These are phyloP conservation scores for Brettanomyces naardenensis DNA, from an alignment of 805 yeast species.

Conservation along the genomic window DNA sequence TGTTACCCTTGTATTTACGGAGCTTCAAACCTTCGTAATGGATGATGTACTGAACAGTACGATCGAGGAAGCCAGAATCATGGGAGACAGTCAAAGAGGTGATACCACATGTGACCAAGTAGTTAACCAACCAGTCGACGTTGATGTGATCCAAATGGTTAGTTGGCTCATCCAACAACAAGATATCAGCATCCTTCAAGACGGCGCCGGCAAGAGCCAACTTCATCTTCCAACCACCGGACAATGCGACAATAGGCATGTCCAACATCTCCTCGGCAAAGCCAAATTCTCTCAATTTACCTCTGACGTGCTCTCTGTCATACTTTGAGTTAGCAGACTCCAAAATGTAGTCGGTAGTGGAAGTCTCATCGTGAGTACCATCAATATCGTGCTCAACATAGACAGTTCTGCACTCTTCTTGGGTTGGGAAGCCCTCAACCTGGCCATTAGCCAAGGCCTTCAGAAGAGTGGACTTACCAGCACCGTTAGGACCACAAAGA, in stretches of 20 bases:
- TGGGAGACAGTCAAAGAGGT: slow-evolving; percentile 98
- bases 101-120: slow-evolving; percentile 97
- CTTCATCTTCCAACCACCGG: slow-evolving; percentile 99
- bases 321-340: slow-evolving; percentile 45
- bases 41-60: slow-evolving; percentile 94
- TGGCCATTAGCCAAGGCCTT: slow-evolving; percentile 96
- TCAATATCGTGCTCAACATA: slow-evolving; percentile 99
- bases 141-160: slow-evolving; percentile 99
- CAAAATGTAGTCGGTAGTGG: slow-evolving; percentile 87
- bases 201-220: slow-evolving; percentile 99
- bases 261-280: slow-evolving; percentile 89
- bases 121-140: slow-evolving; percentile 99
- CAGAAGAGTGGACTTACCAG: slow-evolving; percentile 97
- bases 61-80: slow-evolving; percentile 99
- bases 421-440: slow-evolving; percentile 99
- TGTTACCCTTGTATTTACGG: slow-evolving; percentile 99
- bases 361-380: slow-evolving; percentile 94
- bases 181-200: slow-evolving; percentile 94
- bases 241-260: slow-evolving; percentile 92
- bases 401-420: slow-evolving; percentile 97
- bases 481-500: slow-evolving; percentile 98
- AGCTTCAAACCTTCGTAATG: slow-evolving; percentile 99
- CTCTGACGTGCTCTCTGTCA: slow-evolving; percentile 61
- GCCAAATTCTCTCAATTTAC: slow-evolving; percentile 80
- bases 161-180: slow-evolving; percentile 98